phyloP scores from a whole-genome alignment of 2,329 filamentous ascomycete species.

The Emergomyces pasteurianus region DNA sequence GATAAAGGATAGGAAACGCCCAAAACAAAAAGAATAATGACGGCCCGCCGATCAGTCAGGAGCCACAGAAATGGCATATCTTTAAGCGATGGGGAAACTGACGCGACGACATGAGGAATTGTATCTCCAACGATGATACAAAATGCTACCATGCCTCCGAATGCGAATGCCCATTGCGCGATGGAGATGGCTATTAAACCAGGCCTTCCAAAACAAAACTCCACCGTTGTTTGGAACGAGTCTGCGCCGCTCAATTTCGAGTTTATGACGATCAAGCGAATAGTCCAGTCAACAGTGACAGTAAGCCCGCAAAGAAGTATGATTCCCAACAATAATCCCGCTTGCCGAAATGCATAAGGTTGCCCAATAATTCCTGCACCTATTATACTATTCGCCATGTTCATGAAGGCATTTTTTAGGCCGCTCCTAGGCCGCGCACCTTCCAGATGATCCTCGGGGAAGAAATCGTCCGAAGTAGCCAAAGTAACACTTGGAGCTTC shows the following conservation, averaged over 20 bases:
- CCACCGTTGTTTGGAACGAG: slow-evolving; percentile 90
- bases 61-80: slow-evolving; percentile 68
- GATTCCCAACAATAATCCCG: slow-evolving; percentile 70
- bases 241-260: slow-evolving; percentile 89
- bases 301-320: slow-evolving; percentile 69
- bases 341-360: slow-evolving; percentile 91
- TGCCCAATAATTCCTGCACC: slow-evolving; percentile 65
- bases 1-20: slow-evolving; percentile 83
- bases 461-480: slow-evolving; percentile 47
- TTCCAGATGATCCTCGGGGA: slow-evolving; percentile 48
- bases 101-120: slow-evolving; percentile 77
- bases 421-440: slow-evolving; percentile 67
- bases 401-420: slow-evolving; percentile 87
- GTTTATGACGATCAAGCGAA: slow-evolving; percentile 92
- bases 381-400: slow-evolving; percentile 99
- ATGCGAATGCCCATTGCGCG: slow-evolving; percentile 96
- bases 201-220: slow-evolving; percentile 82
- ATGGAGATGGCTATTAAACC: slow-evolving; percentile 82
- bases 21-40: slow-evolving; percentile 80
- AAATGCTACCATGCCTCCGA: slow-evolving; percentile 97
- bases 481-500: slow-evolving; percentile 70
- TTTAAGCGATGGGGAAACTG: slow-evolving; percentile 65
- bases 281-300: slow-evolving; percentile 89
- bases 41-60: slow-evolving; percentile 65
- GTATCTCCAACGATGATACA: slow-evolving; percentile 95